Evolutionary conservation across 1,139 yeast species (phyloP), one percentile per base, ranked within the genome.

Genomic region (Debaryomycetaceae sp.): DNA sequence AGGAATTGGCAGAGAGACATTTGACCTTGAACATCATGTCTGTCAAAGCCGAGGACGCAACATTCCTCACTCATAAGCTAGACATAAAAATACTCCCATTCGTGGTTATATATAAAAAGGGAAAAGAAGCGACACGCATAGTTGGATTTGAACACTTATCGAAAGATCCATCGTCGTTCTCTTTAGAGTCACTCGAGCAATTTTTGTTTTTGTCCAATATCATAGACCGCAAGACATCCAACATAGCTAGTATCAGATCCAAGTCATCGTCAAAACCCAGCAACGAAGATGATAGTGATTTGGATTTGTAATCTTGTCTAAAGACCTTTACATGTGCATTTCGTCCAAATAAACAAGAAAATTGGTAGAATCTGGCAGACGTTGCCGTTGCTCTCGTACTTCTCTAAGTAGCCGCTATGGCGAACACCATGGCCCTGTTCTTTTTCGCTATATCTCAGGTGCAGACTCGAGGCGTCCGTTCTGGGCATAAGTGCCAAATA

Each of bases 41-140:
- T 42, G 75, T 86, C n/a, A 69, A 75, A 46, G 96, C 87, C 0
- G 76, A 72, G 38, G 66, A 76, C 24, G 86, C 91, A 1, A 90
- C 95, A 2, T 88, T 88, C 57, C 65, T 88, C 42, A 88, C 82
- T 4, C 65, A 80, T 1, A 82, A 80, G 55, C 70, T 88, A 40
- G 67, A 70, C 2, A 70, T 88, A 41, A 80, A 84, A 55, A 83
- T 85, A 6, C 69, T 88, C 7, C 96, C 96, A 0, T 84, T 83
- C 54, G 82, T 87, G 5, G 65, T 85, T 1, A 72, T 81, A n/a
- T 87, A 83, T 57, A 66, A 65, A 33, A 67, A 75, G 30, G 91
- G 91, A 1, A 63, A 71, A 40, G 91, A 86, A 56, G 58, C 69
- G 4, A 72, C 76, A 27, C 64, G 88, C 48, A 59, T 86, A 6